Conservation (phyloP, 2,329 filamentous ascomycete species). For the Phaeosphaeria sp. region DNA sequence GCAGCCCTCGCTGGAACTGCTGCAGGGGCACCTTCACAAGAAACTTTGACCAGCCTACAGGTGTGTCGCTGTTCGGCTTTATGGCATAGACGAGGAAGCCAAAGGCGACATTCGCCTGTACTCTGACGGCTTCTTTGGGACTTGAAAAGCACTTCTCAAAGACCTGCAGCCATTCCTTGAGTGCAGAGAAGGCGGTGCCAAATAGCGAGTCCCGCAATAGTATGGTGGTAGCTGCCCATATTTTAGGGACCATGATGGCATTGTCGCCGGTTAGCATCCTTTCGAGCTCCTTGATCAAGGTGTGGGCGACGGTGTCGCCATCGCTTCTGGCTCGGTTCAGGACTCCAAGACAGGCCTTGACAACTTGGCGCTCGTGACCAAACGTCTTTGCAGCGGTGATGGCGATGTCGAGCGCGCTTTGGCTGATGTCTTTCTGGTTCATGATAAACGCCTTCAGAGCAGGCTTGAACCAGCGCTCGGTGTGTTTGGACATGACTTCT, state of each 20-base stretch:
- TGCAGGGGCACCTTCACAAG: slow-evolving; percentile 34
- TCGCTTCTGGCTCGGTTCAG: slow-evolving; percentile 67
- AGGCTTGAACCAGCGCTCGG: slow-evolving; percentile 80
- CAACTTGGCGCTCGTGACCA: slow-evolving; percentile 72
- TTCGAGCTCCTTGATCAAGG: slow-evolving; percentile 71
- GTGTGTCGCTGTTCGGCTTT: slow-evolving; percentile 66
- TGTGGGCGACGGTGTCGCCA: slow-evolving; percentile 59
- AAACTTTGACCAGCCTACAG: slow-evolving; percentile 50
- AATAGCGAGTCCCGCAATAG: slow-evolving; percentile 70
- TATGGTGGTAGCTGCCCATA: slow-evolving; percentile 85
- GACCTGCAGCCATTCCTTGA: slow-evolving; percentile 76
- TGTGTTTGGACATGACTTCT: slow-evolving; percentile 71
- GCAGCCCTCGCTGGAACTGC: slow-evolving; percentile 51
- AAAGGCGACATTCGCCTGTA: slow-evolving; percentile 83
- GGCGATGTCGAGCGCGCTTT: slow-evolving; percentile 76
- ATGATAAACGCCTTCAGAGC: slow-evolving; percentile 84
- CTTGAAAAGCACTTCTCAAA: slow-evolving; percentile 87
- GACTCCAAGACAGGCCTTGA: slow-evolving; percentile 71
- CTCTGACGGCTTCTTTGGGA: slow-evolving; percentile 67
- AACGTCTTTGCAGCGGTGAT: slow-evolving; percentile 72
- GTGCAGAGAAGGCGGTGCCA: slow-evolving; percentile 72
- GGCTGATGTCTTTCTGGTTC: slow-evolving; percentile 75
- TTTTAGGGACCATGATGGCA: slow-evolving; percentile 75
- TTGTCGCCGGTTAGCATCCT: slow-evolving; percentile 64
- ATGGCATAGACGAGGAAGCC: slow-evolving; percentile 81